These are phyloP conservation scores for Quercus ilex DNA, from an alignment of 306 rosid genomes.

Conservation along the genomic window DNA sequence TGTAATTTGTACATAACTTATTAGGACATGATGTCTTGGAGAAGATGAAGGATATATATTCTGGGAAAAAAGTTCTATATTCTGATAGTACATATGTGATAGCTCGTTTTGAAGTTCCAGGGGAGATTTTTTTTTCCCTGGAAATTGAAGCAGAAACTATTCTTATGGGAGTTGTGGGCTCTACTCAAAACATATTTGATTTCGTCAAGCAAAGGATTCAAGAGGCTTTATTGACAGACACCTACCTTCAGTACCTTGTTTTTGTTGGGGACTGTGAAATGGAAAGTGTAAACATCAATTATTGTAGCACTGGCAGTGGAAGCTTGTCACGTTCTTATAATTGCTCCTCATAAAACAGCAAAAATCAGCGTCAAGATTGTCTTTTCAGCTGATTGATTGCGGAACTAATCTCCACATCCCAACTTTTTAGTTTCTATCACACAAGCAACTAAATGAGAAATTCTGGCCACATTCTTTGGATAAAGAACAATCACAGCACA, in stretches of 20 bases:
- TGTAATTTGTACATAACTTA: no score
- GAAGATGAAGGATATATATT: constrained; percentile 16
- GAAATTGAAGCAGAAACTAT: constrained; percentile 95
- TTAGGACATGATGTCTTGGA: no score
- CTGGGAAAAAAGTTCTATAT: constrained; percentile 27
- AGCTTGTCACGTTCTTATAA: constrained; percentile 26
- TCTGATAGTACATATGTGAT: constrained; percentile 78
- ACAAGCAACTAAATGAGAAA: no score
- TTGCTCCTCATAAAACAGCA: constrained; percentile 37
- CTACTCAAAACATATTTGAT: constrained; percentile 84
- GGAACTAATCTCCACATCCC: no score
- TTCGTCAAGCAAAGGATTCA: constrained; percentile 76
- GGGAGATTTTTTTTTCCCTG: constrained; percentile 82
- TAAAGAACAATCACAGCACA: no score
- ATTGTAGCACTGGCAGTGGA: constrained; percentile 63
- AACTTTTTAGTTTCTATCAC: no score
- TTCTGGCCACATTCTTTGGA: no score
- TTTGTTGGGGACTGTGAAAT: constrained; percentile 75
- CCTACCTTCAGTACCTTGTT: constrained; percentile 15
- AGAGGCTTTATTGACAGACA: constrained; percentile 63
- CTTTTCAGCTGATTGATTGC: constrained; percentile 28
- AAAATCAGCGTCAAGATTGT: constrained; percentile 70
- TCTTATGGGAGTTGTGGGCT: constrained; percentile 90
- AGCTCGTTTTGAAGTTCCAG: constrained; percentile 95
- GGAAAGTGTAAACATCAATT: constrained; percentile 89